A percentile compares a stretch with the other conserved stretches of the same genome.
Evolutionary conservation across 2,329 filamentous ascomycete genomes (phyloP).

Genomic region (Fusarium drepaniforme): DNA sequence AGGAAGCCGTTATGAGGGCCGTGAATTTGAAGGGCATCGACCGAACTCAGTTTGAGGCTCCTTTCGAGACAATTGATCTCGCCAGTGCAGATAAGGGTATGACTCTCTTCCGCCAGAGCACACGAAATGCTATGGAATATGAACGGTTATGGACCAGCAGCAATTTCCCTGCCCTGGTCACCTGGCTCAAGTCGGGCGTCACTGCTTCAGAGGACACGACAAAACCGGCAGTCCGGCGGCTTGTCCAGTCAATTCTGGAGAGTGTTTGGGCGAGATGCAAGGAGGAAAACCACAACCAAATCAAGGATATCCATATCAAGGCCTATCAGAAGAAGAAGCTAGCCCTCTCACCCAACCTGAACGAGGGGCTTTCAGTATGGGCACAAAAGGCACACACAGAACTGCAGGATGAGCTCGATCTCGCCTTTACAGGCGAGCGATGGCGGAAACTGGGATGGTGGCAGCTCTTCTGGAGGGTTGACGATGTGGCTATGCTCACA

Average conservation of each 20-base stretch:
- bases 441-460: conserved; percentile 92
- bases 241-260: conserved; percentile 76
- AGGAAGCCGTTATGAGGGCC: conserved; percentile 63
- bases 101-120: conserved; percentile 74
- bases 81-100: conserved; percentile 73
- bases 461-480: conserved; percentile 95
- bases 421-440: conserved; percentile 78
- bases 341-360: conserved; percentile 61
- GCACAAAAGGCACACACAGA: conserved; percentile 85
- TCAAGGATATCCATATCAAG: conserved; percentile 50
- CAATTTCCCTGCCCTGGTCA: conserved; percentile 72
- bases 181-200: conserved; percentile 72
- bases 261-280: conserved; percentile 65
- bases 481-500: conserved; percentile 88
- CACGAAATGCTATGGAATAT: conserved; percentile 77
- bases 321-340: conserved; percentile 29
- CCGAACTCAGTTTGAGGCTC: conserved; percentile 50
- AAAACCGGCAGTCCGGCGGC: conserved; percentile 73
- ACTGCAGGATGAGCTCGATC: conserved; percentile 82
- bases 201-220: conserved; percentile 59
- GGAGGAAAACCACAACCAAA: conserved; percentile 55
- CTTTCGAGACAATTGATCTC: conserved; percentile 73
- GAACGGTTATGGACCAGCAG: conserved; percentile 81
- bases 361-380: conserved; percentile 75
- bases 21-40: conserved; percentile 67